Base-by-base conservation (phyloP, 2,329 filamentous ascomycete genomes). In the Geosmithia putterillii region DNA sequence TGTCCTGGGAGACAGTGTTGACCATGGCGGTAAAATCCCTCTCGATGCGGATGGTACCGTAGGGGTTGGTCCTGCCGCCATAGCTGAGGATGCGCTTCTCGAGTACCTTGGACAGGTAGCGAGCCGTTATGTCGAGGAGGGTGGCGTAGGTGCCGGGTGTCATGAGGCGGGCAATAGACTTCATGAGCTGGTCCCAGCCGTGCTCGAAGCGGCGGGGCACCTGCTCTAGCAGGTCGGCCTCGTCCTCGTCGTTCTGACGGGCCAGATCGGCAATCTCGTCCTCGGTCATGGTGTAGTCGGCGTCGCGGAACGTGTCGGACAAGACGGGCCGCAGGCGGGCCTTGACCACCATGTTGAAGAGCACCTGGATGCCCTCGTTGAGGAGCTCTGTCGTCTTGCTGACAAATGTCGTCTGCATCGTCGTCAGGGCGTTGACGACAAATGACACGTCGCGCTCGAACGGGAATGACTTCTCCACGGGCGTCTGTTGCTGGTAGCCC, bases 11-110 rank as follows among this genome's bases (percentile, higher is more conserved):
- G 2, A 86, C 79, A 0, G 74, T 71, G 20, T 73, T 67, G 5
- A 94, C 77, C 40, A 95, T 79, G 2, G 79, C 83, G 1, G 79
- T 76, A 46, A 95, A 74, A 60, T 95, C 89, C 41, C 89, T 73
- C 66, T 95, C 90, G 48, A 95, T 74, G 40, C 86, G 71, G 9
- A 88, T 82, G 1, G 86, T 86, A 1, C 89, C 89, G 14, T 90
- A 77, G 23, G 83, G 82, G 54, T 85, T 94, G 36, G 87, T 79
- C 43, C 83, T 77, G 8, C 86, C 86, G 38, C 83, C 78, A 55
- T 87, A 87, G 34, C 77, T 79, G 76, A 84, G 86, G 21, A 95
- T 78, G 21, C 90, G 72, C 66, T 94, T 95, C 66, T 96, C 90
- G 22, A 98, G 73, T 15, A 87, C 75, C 41, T 76, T 77, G 1